Base-by-base conservation (phyloP, 2,329 filamentous ascomycete species). In the Fusarium albidum region DNA sequence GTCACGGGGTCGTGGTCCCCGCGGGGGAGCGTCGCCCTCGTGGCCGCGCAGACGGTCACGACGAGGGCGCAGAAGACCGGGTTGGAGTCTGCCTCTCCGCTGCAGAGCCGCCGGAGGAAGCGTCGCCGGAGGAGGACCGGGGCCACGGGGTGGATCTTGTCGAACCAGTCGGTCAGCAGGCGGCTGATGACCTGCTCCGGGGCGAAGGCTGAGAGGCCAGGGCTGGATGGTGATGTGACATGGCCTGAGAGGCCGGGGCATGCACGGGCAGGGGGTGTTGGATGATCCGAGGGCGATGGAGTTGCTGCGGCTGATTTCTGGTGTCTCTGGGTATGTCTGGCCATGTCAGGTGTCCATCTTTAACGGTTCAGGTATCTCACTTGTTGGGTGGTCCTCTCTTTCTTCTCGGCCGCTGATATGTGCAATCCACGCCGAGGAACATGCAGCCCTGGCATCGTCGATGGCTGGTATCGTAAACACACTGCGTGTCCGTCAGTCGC, bases 91-190 rank as follows among this genome's bases (percentile, higher is more conserved):
- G 68, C 65, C 26, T 66, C 67, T 6, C 67, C 67, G 14, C 51
- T 49, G 7, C 39, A 33, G 6, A 73, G 59, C 0, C 70, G 68
- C 5, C 59, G 53, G 9, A 73, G 37, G 52, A 73, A 71, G 9
- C 55, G 68, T 3, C 66, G 63, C 6, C 70, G 69, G 49, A 71
- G 66, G 11, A 74, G 55, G 9, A 72, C 64, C 2, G 73, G 73
- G 7, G 68, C 67, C 4, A 75, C 49, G 4, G 73, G 64, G 58
- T 75, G 71, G 29, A 74, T 66, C 40, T 68, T 59, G n/a, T 68
- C 59, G 62, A 75, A 75, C 71, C 71, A 75, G 43, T 72, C 65
- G 34, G 63, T 40, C 5, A 75, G 61, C 2, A 74, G 57, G 2
- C 40, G 48, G 4, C 37, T 41, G 3, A 66, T 37, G 5, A 48